These are phyloP conservation scores for Hemerocallis citrina DNA, from an alignment of 106 monocot species.

Conservation along the genomic window DNA sequence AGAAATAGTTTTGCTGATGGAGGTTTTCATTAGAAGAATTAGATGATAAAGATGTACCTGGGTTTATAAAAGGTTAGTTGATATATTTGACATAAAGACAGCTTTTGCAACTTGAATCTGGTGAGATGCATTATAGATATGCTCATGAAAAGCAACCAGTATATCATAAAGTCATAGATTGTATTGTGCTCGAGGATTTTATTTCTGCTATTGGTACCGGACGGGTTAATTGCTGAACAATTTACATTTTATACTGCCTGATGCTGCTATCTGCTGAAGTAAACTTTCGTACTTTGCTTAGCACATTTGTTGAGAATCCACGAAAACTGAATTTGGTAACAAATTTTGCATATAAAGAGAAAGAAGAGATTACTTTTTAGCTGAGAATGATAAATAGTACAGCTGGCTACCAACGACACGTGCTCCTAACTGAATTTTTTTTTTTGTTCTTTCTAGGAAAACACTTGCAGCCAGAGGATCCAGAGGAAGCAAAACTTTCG, in stretches of 20 bases:
- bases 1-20: no score
- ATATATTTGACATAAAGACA: neutral
- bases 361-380: neutral
- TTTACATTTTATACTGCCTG: neutral
- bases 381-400: neutral
- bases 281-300: neutral
- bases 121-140: neutral
- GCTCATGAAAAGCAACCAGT: neutral
- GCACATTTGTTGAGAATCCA: neutral
- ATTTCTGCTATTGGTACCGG: neutral
- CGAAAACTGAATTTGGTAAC: neutral
- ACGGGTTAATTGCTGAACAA: neutral
- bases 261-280: neutral
- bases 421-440: no score
- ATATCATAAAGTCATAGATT: neutral
- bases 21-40: neutral
- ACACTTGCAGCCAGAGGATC: no score
- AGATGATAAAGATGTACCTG: neutral
- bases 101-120: no score
- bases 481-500: no score
- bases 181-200: no score
- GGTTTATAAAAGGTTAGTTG: neutral
- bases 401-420: neutral
- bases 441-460: no score
- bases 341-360: neutral